A percentile compares a stretch with the other conserved stretches of the same genome.
Conservation (phyloP, 306 rosid genomes). For the Quercus bicolor region DNA sequence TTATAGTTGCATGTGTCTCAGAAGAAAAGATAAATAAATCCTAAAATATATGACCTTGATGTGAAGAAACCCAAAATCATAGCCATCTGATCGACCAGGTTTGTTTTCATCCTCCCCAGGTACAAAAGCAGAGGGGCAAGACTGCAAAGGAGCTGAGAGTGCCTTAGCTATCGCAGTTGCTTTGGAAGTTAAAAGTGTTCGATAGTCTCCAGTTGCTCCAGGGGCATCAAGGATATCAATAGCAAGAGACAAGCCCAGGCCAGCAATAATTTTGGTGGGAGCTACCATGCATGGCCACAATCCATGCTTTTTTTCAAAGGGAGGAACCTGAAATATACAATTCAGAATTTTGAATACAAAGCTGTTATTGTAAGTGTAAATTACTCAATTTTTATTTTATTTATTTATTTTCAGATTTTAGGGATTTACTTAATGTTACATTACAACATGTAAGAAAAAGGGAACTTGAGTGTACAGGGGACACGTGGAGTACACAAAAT, state of each 20-base stretch:
- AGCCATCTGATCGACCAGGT: conserved; percentile 86
- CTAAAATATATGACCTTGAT: conserved; percentile 54
- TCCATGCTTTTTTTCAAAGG: conserved; percentile 71
- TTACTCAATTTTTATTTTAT: not conserved
- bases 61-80: conserved; percentile 96
- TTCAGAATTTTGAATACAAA: not conserved
- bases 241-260: conserved; percentile 88
- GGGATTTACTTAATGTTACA: not conserved
- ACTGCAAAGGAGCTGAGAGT: conserved; percentile 73
- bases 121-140: conserved; percentile 70
- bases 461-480: not conserved
- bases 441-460: not conserved
- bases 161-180: conserved; percentile 83
- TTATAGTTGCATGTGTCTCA: conserved; percentile 4
- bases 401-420: not conserved
- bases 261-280: conserved; percentile 95
- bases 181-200: conserved; percentile 82
- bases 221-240: conserved; percentile 95
- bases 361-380: not conserved
- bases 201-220: conserved; percentile 95
- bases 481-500: not conserved
- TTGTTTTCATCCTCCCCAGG: conserved; percentile 84
- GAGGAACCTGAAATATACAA: conserved; percentile 59
- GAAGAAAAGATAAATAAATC: not conserved
- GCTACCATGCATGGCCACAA: conserved; percentile 96